A percentile compares a stretch with the other conserved stretches of the same genome.
phyloP scores from a whole-genome alignment of 257 asterid species.

The Paulownia fortunei region DNA sequence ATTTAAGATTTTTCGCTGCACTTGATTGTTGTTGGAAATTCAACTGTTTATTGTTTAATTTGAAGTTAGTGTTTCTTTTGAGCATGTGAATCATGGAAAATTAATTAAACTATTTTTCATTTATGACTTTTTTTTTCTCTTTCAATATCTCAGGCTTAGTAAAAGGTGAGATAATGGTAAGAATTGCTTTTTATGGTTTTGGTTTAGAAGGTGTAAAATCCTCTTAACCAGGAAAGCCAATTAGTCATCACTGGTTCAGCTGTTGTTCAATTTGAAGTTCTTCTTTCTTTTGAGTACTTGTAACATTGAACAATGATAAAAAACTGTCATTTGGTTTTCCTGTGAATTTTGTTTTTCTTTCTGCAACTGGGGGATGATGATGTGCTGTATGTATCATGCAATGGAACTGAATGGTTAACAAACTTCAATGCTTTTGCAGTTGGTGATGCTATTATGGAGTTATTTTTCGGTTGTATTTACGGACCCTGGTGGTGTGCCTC shows the following conservation, averaged over 20 bases:
- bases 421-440: slow-evolving; percentile 51
- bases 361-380: background rate
- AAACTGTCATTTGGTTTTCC: background rate
- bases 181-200: background rate
- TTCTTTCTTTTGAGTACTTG: background rate
- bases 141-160: background rate
- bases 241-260: slow-evolving; percentile 1
- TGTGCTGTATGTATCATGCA: slow-evolving; percentile 1
- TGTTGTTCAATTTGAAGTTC: slow-evolving; percentile 2
- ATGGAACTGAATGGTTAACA: slow-evolving; percentile 36
- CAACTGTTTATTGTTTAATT: slow-evolving; percentile 2
- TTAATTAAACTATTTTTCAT: background rate
- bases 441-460: slow-evolving; percentile 96
- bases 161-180: background rate
- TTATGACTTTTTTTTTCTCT: background rate
- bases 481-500: slow-evolving; percentile 94
- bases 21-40: background rate
- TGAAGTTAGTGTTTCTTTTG: background rate
- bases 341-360: background rate
- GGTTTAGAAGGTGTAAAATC: slow-evolving; percentile 10
- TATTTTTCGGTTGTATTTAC: slow-evolving; percentile 95
- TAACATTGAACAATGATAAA: background rate
- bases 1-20: background rate
- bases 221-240: slow-evolving; percentile 1
- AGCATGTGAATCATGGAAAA: background rate